Base-by-base conservation (phyloP, 371 early-diverging fungal genomes). In the Rhizomucor miehei region DNA sequence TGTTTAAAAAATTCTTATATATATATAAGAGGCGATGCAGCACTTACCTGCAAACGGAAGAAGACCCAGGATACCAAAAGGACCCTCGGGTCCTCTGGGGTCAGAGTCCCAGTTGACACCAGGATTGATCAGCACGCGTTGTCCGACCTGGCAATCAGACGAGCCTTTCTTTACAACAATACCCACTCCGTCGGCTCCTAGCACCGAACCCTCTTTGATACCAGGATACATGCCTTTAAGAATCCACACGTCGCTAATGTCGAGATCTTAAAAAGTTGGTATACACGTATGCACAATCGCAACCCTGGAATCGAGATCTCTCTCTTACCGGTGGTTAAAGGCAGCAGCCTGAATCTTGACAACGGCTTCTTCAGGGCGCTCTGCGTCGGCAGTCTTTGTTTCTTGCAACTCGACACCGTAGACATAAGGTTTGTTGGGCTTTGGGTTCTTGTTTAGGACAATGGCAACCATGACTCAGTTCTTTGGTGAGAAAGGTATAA, bases 151-250 rank as follows among this genome's bases (percentile, higher is more conserved):
- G 9, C 48, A 39, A 3, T 39, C 19, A 4, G 52, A 44, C 11
- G 51, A 17, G 10, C 56, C 59, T 1, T 45, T 17, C 43, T 61
- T 44, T 8, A 62, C 67, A 3, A 84, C 67, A 13, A 69, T 63
- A 37, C 88, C 88, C 8, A 81, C 80, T 29, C 78, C 85, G 69
- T 88, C 88, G 43, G 81, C 66, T 1, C 85, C 88, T 34, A 82
- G 59, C 52, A 81, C 61, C 8, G 85, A 82, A 36, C 69, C 77
- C 48, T 59, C 63, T 14, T 52, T 51, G 39, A 81, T 72, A 13
- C 60, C 71, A 9, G 69, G 73, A 60, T 73, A 76, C 23, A 62
- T 44, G 9, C 77, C 82, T 54, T 81, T 75, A 41, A 85, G 82
- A 62, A 84, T 84, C 75, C 80, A 87, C 20, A 82, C 71, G 43